phyloP scores from a whole-genome alignment of 2,329 filamentous ascomycete genomes.

The Aspergillus terreus region DNA sequence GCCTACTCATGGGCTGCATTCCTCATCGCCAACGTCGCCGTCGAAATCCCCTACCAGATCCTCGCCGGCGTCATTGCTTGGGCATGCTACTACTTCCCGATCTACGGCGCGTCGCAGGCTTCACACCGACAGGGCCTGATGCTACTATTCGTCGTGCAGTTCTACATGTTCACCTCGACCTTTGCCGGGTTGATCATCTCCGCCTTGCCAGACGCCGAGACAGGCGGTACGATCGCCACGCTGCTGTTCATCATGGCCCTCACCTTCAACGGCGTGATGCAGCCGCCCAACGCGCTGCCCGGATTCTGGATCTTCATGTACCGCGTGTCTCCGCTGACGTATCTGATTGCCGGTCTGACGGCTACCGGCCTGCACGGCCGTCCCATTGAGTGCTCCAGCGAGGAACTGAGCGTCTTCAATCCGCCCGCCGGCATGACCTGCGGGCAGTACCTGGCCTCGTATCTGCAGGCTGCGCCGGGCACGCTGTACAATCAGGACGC shows the following conservation, averaged over 20 bases:
- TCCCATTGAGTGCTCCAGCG: conserved; percentile 60
- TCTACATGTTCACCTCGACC: conserved; percentile 76
- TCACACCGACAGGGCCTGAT: conserved; percentile 70
- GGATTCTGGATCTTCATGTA: conserved; percentile 85
- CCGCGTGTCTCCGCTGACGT: conserved; percentile 76
- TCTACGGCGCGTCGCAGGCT: conserved; percentile 58
- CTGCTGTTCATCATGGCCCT: conserved; percentile 69
- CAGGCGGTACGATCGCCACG: conserved; percentile 71
- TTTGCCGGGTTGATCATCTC: conserved; percentile 77
- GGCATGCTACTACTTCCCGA: conserved; percentile 81
- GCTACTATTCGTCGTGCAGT: conserved; percentile 71
- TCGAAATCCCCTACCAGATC: conserved; percentile 82
- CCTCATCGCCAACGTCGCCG: conserved; percentile 76
- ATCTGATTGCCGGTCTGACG: conserved; percentile 70
- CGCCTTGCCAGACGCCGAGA: conserved; percentile 70
- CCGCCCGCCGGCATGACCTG: conserved; percentile 60
- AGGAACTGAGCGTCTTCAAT: conserved; percentile 66
- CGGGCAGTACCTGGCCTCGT: conserved; percentile 53
- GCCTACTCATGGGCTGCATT: conserved; percentile 83
- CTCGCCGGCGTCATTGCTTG: conserved; percentile 71
- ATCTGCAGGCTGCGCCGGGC: conserved; percentile 50
- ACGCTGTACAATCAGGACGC: conserved; percentile 50
- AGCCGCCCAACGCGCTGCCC: conserved; percentile 59
- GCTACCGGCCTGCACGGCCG: conserved; percentile 67
- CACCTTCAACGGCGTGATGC: conserved; percentile 71